Base-by-base conservation (phyloP, 2,329 filamentous ascomycete species). In the Colletotrichum truncatum region DNA sequence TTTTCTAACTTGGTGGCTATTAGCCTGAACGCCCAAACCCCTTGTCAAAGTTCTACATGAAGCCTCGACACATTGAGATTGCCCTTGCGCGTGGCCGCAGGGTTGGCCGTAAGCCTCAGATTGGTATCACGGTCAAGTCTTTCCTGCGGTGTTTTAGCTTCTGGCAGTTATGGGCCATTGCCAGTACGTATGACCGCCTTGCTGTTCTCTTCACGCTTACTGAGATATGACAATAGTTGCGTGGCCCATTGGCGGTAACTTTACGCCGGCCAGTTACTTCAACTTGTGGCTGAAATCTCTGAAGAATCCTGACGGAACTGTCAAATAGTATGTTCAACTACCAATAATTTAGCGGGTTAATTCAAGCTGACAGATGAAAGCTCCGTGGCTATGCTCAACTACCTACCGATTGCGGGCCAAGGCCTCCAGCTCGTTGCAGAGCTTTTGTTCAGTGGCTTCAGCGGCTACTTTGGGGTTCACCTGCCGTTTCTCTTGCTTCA, bases 301-400 rank as follows among this genome's bases (percentile, higher is more conserved):
- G 1, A 63, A 36, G 21, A 63, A 63, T 16, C n/a, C 60, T 0
- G 53, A 63, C 7, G 60, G 60, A 28, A 51, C 60, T 10, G 45
- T 45, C 43, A 63, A 58, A 34, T 63, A 63, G 60, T 63, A 10
- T 4, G 59, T 58, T 26, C 1, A 3, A 6, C 14, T 1, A n/a
- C 1, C 0, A 4, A 0, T 5, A 14, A 14, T 11, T 4, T 6
- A 3, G 2, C 18, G 9, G 9, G 3, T 9, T 7, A 1, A 7
- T 6, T 12, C 10, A 6, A 4, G 23, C 59, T 57, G 12, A 63
- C 26, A 2, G 2, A 1, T n/a, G 4, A 3, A 1, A 63, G 59
- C 26, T 63, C 60, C 4, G 53, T 63, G 3, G 60, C 60, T 7
- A 63, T 63, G 60, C 34, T 63, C 26, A 63, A 63, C 28, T 58